phyloP scores from a whole-genome alignment of 345 rosid species.

The Rhodamnia argentea region DNA sequence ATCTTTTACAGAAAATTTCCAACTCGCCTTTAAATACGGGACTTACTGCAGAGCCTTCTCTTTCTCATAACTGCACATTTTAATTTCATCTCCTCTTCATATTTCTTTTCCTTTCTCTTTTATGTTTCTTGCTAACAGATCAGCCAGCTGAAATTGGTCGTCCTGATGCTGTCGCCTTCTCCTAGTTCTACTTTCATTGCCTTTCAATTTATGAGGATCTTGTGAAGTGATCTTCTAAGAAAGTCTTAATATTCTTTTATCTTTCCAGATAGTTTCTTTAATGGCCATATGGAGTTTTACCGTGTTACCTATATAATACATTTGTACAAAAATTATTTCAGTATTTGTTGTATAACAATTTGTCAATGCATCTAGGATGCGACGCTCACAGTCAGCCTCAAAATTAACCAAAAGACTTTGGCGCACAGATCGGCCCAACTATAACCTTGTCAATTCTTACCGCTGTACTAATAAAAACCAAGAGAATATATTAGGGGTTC shows the following conservation, averaged over 20 bases:
- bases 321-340: background rate
- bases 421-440: background rate
- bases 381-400: background rate
- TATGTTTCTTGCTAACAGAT: background rate
- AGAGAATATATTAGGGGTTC: background rate
- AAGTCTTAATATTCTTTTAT: background rate
- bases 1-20: background rate
- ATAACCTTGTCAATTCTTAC: background rate
- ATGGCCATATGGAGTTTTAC: background rate
- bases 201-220: background rate
- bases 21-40: background rate
- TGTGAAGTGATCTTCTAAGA: background rate
- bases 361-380: background rate
- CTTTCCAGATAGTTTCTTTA: background rate
- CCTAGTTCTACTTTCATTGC: background rate
- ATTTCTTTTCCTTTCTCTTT: background rate
- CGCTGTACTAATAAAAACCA: background rate
- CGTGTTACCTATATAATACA: background rate
- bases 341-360: background rate
- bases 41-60: background rate
- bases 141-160: background rate
- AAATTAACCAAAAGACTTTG: background rate
- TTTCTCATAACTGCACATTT: background rate
- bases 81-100: background rate
- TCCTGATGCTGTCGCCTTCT: background rate